These are phyloP conservation scores for Epichloe uncinata DNA, from an alignment of 2,329 filamentous ascomycete genomes.

Conservation along the genomic window DNA sequence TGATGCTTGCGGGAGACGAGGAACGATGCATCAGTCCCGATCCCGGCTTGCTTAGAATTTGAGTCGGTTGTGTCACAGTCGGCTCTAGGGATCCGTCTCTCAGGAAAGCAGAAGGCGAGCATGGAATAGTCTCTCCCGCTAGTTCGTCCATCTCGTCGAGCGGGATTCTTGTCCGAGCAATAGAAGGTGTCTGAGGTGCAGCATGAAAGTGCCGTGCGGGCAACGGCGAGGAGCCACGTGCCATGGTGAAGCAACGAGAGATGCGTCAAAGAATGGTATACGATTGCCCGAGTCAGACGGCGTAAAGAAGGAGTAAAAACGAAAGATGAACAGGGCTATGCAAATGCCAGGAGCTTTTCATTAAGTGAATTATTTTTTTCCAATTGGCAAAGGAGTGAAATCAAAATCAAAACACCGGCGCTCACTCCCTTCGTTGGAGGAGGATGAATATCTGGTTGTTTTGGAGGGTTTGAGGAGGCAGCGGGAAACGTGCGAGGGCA, in stretches of 20 bases:
- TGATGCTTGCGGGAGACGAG: conserved; percentile 30
- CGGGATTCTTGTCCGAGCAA: conserved; percentile 11
- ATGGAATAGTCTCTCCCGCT: conserved; percentile 31
- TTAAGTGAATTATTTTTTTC: neutral
- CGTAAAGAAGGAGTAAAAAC: neutral
- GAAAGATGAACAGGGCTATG: neutral
- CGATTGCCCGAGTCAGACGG: neutral
- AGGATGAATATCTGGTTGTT: too few species aligned
- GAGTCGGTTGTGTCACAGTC: conserved; percentile 30
- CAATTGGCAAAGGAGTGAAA: too few species aligned
- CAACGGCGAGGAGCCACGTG: conserved; percentile 17
- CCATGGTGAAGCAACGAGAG: conserved; percentile 12
- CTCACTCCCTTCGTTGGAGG: too few species aligned
- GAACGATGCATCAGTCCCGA: conserved; percentile 17
- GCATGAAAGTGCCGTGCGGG: conserved; percentile 18
- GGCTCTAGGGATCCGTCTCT: conserved; percentile 12
- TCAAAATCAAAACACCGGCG: too few species aligned
- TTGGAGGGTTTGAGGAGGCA: too few species aligned
- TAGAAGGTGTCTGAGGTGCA: conserved; percentile 15
- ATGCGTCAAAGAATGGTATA: neutral
- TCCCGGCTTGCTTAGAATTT: conserved; percentile 29
- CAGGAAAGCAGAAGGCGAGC: conserved; percentile 26
- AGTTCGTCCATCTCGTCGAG: conserved; percentile 31
- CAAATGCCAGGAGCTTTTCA: neutral
- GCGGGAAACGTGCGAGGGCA: neutral